Base-by-base conservation (phyloP, 305 asterid species). In the Fraxinus nigra region DNA sequence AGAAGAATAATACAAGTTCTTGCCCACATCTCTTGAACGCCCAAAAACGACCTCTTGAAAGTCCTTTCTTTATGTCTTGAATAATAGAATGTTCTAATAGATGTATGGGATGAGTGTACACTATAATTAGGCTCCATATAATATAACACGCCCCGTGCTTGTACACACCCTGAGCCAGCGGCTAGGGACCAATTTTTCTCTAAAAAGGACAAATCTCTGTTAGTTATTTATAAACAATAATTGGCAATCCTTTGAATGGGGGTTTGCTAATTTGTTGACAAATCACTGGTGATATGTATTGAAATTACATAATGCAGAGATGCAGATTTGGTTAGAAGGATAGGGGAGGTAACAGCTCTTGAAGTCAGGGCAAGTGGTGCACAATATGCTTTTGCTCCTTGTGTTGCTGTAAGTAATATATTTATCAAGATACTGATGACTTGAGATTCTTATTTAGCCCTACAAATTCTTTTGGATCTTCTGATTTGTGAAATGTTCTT, bases 331-430 rank as follows among this genome's bases (percentile, higher is more conserved):
- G 89, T 81, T 61, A 87, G 89, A 85, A 90, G 84, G 87, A 95
- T 94, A 48, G 98, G 98, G 79, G 97, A 74, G 85, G 97, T 82
- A 18, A 95, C 99, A n/a, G 99, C 99, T 84, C 90, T 95, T 85
- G 99, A 95, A 93, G 93, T 91, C 40, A 90, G 98, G 90, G 99
- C 99, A 5, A 85, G 97, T 26, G 99, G 99, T 22, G 88, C 91
- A 7, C 96, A 88, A 4, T 95, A 94, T 89, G 88, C 97, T 14
- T 95, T 95, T 86, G 94, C 99, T 78, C 99, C 99, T 18, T 94
- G 97, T 86, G 94, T 95, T 85, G 99, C 98, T 84, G 99, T 95
- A 88, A 92, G 99, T 91, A 14, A 16, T 40, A 75, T 20, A 67
- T 59, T 78, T 72, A 48, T 83, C 78, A 18, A 87, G 35, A n/a